These are phyloP conservation scores for Trichomonascaceae sp. DNA, from an alignment of 1,139 yeast species.

Conservation along the genomic window DNA sequence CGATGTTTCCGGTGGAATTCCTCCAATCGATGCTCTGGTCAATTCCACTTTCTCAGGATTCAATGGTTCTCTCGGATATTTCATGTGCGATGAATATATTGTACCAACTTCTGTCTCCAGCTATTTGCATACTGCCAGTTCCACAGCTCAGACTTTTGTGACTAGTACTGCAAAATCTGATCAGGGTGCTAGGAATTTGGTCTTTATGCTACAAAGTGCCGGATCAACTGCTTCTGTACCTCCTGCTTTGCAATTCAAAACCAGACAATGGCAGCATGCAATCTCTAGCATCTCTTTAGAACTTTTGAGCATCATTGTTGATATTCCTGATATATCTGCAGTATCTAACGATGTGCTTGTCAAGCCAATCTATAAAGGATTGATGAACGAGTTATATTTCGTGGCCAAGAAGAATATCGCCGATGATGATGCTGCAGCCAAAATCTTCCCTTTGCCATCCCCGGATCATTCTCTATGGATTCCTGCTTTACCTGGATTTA, in stretches of 20 bases:
- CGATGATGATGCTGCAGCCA: slow-evolving; percentile 3
- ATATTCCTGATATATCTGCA: slow-evolving; percentile 54
- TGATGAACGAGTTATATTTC: slow-evolving; percentile 65
- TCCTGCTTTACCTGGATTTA: slow-evolving; percentile 4
- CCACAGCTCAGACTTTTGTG: slow-evolving; percentile 14
- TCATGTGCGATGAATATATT: slow-evolving; percentile 12
- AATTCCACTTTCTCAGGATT: slow-evolving; percentile 25
- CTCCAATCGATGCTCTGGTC: slow-evolving; percentile 28
- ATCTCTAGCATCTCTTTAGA: slow-evolving; percentile 72
- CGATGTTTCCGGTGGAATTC: slow-evolving; percentile 28
- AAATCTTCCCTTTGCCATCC: slow-evolving; percentile 6
- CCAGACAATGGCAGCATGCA: slow-evolving; percentile 80
- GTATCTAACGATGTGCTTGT: slow-evolving; percentile 66
- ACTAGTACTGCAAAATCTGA: slow-evolving; percentile 9
- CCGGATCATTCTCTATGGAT: slow-evolving; percentile 6
- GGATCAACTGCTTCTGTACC: slow-evolving; percentile 21
- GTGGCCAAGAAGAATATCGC: slow-evolving; percentile 38
- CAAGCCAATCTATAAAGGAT: slow-evolving; percentile 76
- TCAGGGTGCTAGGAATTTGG: slow-evolving; percentile 4
- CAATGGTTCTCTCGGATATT: slow-evolving; percentile 1
- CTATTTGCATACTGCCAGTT: slow-evolving; percentile 7
- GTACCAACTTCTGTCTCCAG: slow-evolving; percentile 9
- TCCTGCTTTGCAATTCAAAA: slow-evolving; percentile 42
- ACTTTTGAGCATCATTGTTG: slow-evolving; percentile 68
- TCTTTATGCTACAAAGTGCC: slow-evolving; percentile 17